Percentiles rank a stretch among this genome's conserved stretches.
phyloP scores from a whole-genome alignment of 2,329 filamentous ascomycete genomes.

The Salinomyces thailandicus region DNA sequence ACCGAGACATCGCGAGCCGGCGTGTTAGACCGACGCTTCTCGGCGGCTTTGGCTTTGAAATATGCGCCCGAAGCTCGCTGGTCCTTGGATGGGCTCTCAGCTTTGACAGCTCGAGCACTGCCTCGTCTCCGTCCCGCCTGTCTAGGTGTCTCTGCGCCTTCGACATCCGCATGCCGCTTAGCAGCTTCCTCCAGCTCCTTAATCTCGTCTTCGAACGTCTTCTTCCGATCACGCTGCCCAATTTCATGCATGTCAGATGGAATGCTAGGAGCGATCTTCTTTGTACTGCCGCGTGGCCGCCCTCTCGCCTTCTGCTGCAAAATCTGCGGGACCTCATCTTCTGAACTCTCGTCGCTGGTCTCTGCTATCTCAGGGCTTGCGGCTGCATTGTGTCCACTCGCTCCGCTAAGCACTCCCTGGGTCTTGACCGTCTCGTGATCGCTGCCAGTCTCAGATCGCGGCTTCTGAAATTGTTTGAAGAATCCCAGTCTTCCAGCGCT shows the following conservation, averaged over 20 bases:
- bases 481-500: conserved; percentile 11
- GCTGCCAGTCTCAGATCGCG: not conserved
- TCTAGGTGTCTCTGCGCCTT: not conserved
- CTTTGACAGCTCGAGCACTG: not conserved
- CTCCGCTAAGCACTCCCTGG: not conserved
- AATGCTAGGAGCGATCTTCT: no score
- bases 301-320: not conserved
- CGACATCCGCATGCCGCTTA: conserved; percentile 9
- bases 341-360: conserved; percentile 1
- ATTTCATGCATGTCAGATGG: no score
- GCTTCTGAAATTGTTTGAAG: conserved; percentile 20
- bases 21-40: not conserved
- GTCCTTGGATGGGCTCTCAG: not conserved
- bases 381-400: not conserved
- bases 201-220: conserved; percentile 26
- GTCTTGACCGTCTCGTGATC: not conserved
- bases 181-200: conserved; percentile 19
- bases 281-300: not conserved
- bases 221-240: conserved; percentile 14
- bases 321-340: not conserved
- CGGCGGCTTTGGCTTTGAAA: not conserved
- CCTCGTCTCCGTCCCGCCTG: no score
- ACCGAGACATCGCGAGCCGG: no score
- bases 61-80: not conserved
- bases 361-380: not conserved